Conservation (phyloP, 1,284 basidiomycete species). For the Microbotryum violaceum region DNA sequence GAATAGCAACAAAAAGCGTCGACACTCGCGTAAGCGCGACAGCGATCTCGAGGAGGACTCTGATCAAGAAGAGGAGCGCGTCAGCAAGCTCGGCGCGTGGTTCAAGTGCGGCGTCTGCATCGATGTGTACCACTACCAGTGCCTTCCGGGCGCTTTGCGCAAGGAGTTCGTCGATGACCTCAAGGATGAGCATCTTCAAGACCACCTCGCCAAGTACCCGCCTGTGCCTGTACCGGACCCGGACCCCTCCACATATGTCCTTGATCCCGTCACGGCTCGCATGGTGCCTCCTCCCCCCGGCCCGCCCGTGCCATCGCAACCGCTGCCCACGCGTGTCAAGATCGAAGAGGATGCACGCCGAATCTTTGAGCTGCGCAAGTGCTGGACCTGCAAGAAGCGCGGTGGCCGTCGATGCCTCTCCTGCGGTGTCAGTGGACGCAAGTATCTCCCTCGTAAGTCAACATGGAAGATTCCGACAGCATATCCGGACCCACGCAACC, state of each 20-base stretch:
- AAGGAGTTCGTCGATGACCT: constrained; percentile 14
- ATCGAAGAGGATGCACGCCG: constrained; percentile 19
- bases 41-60: constrained; percentile 10
- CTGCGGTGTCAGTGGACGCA: constrained; percentile 21
- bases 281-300: neutral
- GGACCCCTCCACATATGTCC: neutral
- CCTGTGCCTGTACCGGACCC: neutral
- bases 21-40: neutral
- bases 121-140: constrained; percentile 23
- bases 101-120: constrained; percentile 27
- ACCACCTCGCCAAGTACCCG: neutral
- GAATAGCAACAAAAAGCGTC: neutral
- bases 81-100: constrained; percentile 23
- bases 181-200: constrained; percentile 11
- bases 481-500: neutral
- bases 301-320: neutral
- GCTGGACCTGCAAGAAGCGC: constrained; percentile 27
- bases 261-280: neutral
- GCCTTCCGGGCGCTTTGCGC: constrained; percentile 13
- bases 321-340: constrained; percentile 13
- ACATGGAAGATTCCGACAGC: neutral
- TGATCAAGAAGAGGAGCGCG: constrained; percentile 6
- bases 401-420: constrained; percentile 28
- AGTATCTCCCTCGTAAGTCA: constrained; percentile 6
- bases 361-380: constrained; percentile 27